phyloP scores from a whole-genome alignment of 805 yeast species.

The Kodamaea kaohsiungensis region DNA sequence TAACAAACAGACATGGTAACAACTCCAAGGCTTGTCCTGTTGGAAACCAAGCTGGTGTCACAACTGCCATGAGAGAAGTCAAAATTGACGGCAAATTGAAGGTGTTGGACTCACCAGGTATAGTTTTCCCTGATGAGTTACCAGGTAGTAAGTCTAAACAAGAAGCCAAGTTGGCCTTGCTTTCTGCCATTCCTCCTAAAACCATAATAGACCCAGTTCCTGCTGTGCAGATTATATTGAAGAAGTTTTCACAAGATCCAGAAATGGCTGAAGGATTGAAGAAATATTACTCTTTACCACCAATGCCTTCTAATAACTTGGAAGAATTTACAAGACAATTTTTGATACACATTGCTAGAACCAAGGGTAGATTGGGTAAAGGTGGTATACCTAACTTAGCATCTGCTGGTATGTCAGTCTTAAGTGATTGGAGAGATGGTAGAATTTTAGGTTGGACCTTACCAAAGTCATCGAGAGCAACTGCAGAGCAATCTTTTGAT shows the following conservation, averaged over 20 bases:
- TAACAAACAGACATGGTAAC: conserved; percentile 78
- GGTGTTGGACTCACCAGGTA: conserved; percentile 94
- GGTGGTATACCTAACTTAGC: conserved; percentile 92
- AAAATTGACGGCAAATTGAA: conserved; percentile 88
- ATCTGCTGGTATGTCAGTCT: conserved; percentile 77
- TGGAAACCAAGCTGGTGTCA: conserved; percentile 97
- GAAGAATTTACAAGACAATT: conserved; percentile 82
- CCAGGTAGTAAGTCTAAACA: conserved; percentile 45
- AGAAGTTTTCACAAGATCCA: conserved; percentile 69
- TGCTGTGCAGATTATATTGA: conserved; percentile 75
- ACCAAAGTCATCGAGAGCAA: conserved; percentile 58
- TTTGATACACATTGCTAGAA: conserved; percentile 89
- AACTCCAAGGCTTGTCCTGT: conserved; percentile 83
- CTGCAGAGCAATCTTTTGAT: conserved; percentile 21
- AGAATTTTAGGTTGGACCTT: conserved; percentile 87
- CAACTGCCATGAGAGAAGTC: conserved; percentile 87
- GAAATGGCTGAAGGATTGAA: conserved; percentile 79
- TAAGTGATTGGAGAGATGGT: conserved; percentile 98
- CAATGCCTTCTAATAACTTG: conserved; percentile 69
- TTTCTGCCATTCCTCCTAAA: conserved; percentile 89
- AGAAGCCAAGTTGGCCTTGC: conserved; percentile 83
- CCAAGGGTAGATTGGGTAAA: conserved; percentile 85
- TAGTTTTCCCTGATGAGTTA: conserved; percentile 80
- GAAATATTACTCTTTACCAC: conserved; percentile 73
- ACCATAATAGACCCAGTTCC: conserved; percentile 81